Evolutionary conservation across 1,284 basidiomycete genomes (phyloP).

Genomic region (Vanrija sp.): DNA sequence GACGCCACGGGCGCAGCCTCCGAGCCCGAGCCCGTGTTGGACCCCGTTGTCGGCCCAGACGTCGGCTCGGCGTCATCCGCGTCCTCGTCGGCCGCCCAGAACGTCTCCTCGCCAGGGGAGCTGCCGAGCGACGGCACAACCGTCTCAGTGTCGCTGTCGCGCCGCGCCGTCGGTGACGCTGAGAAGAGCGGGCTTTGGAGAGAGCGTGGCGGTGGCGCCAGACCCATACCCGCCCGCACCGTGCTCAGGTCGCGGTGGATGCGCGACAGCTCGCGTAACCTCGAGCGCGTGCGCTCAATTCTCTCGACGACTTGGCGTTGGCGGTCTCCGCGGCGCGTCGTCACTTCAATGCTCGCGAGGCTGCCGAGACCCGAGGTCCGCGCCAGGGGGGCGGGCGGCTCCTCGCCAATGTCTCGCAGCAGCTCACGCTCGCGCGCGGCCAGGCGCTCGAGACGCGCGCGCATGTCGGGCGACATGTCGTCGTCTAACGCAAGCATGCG

Average conservation of each 20-base stretch:
- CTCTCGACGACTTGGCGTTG: neutral
- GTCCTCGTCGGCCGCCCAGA: too few species aligned
- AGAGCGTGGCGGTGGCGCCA: neutral
- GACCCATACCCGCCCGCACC: slow-evolving; percentile 2
- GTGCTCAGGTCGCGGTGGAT: slow-evolving; percentile 3
- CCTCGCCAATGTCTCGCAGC: slow-evolving; percentile 1
- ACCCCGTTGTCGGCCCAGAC: too few species aligned
- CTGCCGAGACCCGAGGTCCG: neutral
- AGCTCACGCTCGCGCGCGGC: slow-evolving; percentile 5
- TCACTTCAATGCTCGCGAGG: neutral
- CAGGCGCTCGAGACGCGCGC: slow-evolving; percentile 3
- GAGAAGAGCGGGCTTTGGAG: too few species aligned
- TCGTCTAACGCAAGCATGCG: slow-evolving; percentile 3
- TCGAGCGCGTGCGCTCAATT: slow-evolving; percentile 5
- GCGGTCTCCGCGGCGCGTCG: neutral
- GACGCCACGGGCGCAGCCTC: too few species aligned
- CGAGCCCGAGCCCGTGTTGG: too few species aligned
- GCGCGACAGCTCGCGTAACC: slow-evolving; percentile 5
- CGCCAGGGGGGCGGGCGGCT: neutral
- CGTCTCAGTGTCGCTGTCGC: slow-evolving; percentile 9
- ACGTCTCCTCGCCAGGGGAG: too few species aligned
- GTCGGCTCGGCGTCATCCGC: too few species aligned
- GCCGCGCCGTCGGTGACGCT: neutral
- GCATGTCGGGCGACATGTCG: slow-evolving; percentile 3
- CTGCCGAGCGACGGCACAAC: slow-evolving; percentile 3